These are phyloP conservation scores for Erythrobasidium hasegawianum DNA, from an alignment of 1,284 basidiomycete species.

Conservation along the genomic window DNA sequence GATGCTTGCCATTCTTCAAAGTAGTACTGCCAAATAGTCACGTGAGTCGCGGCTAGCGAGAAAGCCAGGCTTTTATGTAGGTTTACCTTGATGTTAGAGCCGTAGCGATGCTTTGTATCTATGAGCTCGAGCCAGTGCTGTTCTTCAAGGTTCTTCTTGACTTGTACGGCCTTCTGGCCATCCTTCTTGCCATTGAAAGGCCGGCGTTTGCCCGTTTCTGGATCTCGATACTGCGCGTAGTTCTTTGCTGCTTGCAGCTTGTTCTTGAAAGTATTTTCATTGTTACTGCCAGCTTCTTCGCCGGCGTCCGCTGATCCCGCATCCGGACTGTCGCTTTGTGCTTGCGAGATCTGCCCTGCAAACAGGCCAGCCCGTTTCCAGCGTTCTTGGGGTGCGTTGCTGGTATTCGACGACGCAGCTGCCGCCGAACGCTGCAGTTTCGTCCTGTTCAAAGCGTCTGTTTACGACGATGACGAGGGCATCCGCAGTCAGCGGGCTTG, in stretches of 20 bases:
- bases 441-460: constrained; percentile 11
- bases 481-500: too few species aligned
- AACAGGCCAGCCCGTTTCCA: constrained; percentile 19
- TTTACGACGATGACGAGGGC: background rate
- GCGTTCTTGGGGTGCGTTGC: constrained; percentile 3
- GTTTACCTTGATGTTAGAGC: constrained; percentile 31
- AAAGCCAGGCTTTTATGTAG: too few species aligned
- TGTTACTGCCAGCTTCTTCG: background rate
- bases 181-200: constrained; percentile 20
- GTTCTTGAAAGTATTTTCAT: background rate
- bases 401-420: constrained; percentile 18
- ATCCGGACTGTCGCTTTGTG: constrained; percentile 8
- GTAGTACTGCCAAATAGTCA: constrained; percentile 21
- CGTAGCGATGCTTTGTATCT: constrained; percentile 33
- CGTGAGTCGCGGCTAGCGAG: background rate
- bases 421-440: constrained; percentile 15
- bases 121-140: constrained; percentile 35
- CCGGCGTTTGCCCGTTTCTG: constrained; percentile 25
- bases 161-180: constrained; percentile 26
- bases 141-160: constrained; percentile 35
- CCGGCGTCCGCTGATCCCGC: background rate
- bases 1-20: constrained; percentile 31
- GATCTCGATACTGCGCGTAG: constrained; percentile 26
- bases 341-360: constrained; percentile 20
- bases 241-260: constrained; percentile 5